Base-by-base conservation (phyloP, 495 filamentous ascomycete species). In the Tetracladium setigerum region DNA sequence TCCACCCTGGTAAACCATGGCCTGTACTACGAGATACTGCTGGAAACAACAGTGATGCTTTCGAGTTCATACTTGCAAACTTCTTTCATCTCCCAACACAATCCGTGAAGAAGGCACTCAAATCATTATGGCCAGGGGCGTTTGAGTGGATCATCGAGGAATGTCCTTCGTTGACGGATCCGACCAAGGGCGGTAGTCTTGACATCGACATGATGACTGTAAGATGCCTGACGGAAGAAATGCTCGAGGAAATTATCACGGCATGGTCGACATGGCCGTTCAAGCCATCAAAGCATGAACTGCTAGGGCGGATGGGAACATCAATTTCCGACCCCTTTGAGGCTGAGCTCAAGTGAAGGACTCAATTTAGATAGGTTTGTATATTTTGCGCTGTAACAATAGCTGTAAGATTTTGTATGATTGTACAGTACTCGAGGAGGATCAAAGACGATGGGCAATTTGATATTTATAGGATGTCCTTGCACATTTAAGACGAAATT, bases 391-490 rank as follows among this genome's bases (percentile, higher is more conserved):
- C 7, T 27, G 22, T 27, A 27, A 27, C 3, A 27, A 27, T 7
- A 27, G 3, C 3, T 27, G 22, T 27, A 27, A 27, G 22, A 27
- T 7, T 27, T 27, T 27, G 22, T 27, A 27, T 27, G 7, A 27
- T 27, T 27, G 22, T 27, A 27, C 22, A 27, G 7, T 7, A 27
- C 22, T 27, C 22, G 22, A 7, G 22, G 22, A 27, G 7, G 22
- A 7, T 27, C 22, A 27, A 27, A 3, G 22, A 27, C 22, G 22
- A 27, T 27, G 22, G 3, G 7, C 22, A 99, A 82, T 40, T 88
- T 87, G 56, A 95, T 79, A 57, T 94, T 94, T 55, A 99, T 80
- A 14, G 89, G 87, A 70, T 97, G 91, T 67, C 91, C 94, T 75
- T 95, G 90, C 61, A 78, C 74, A 66, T 97, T 96, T 56, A 98